These are phyloP conservation scores for Hirschfeldia incana DNA, from an alignment of 345 rosid species.

Conservation along the genomic window DNA sequence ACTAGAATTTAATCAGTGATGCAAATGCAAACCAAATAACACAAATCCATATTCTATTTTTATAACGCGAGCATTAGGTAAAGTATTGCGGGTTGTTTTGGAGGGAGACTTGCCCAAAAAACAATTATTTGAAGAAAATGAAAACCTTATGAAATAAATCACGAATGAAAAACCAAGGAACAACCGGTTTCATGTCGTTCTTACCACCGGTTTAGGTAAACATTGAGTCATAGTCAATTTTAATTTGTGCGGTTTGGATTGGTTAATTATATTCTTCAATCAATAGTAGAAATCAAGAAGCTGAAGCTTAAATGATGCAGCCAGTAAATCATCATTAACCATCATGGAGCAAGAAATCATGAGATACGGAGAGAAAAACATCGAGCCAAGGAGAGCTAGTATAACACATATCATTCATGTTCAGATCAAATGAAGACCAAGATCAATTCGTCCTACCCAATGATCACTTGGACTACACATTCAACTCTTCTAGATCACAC, in stretches of 20 bases:
- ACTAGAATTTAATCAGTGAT: neutral
- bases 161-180: neutral
- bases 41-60: neutral
- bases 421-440: no score
- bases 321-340: no score
- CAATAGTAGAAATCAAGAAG: neutral
- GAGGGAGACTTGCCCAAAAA: neutral
- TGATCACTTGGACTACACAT: no score
- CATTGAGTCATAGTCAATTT: neutral
- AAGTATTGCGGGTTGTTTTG: neutral
- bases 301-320: neutral
- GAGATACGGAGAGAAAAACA: no score
- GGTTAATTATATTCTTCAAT: neutral
- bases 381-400: no score
- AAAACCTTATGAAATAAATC: neutral
- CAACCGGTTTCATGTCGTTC: neutral
- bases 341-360: no score
- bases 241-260: neutral
- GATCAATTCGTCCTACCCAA: no score
- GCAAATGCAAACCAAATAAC: neutral
- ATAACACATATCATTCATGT: no score
- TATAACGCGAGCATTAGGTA: neutral
- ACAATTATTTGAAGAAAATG: neutral
- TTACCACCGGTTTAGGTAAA: neutral
- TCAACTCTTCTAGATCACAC: no score